Base-by-base conservation (phyloP, 1,284 basidiomycete species). In the Leccinum griseonigrum region DNA sequence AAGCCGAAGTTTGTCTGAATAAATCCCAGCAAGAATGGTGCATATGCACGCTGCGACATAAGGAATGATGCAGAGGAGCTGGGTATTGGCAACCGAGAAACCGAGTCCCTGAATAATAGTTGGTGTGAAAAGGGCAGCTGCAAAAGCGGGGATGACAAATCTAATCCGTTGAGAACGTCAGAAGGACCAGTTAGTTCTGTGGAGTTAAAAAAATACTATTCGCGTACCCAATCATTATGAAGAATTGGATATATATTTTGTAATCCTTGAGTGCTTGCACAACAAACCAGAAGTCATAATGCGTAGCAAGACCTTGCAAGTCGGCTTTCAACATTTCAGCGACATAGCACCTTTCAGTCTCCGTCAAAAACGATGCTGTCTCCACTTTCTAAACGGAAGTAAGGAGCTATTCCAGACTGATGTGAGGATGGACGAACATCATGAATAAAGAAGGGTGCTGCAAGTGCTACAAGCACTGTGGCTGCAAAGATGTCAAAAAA, bases 111-210 rank as follows among this genome's bases (percentile, higher is more conserved):
- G 71, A 59, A 86, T 80, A 63, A 86, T 85, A 1, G 79, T 83
- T 1, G 83, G 85, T 0, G 77, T 75, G 66, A 87, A 87, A 29
- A 87, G 76, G 16, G 84, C 78, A 62, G 86, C 79, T 14, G 81
- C 80, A 66, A 86, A 86, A 28, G 81, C 74, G 5, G 85, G 79
- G 58, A 82, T 72, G 57, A 83, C 70, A 43, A 81, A 61, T 22
- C 81, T 76, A 58, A 16, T 11, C 11, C 34, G 36, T 9, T n/a
- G 40, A 60, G 62, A 63, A 57, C 63, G 5, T 64, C 54, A 60
- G 55, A 28, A 51, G n/a, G 22, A 43, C 10, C 10, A n/a, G 3
- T 9, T 0, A 2, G 7, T 8, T 28, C 29, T 13, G 32, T 16
- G 43, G 22, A 28, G 13, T 36, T 13, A 43, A 10, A 16, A 43